A percentile compares a stretch with the other conserved stretches of the same genome.
Conservation (phyloP, 2,329 filamentous ascomycete species). For the Verticillium nubilum region DNA sequence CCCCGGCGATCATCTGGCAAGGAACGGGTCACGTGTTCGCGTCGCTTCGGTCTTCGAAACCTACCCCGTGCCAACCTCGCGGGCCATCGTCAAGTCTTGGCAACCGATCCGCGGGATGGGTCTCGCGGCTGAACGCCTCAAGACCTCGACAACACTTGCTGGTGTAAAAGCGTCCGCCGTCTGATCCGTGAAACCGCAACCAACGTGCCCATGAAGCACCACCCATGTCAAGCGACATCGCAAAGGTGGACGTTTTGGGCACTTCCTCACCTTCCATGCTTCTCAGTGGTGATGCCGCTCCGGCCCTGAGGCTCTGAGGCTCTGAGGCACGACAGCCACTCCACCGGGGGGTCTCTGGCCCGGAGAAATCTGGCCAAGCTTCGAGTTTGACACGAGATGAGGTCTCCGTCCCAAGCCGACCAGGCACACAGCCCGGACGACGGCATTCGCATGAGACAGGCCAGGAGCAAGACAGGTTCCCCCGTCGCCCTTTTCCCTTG, state of each 20-base stretch:
- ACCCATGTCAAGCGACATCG: neutral
- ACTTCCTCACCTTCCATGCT: neutral
- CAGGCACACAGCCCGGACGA: neutral
- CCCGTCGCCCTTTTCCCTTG: neutral
- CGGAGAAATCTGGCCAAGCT: neutral
- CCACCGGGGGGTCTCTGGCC: neutral
- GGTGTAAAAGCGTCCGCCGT: neutral
- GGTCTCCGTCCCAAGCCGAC: neutral
- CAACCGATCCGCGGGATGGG: neutral
- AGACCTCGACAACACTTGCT: neutral
- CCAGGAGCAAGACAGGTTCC: neutral
- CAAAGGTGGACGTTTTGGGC: neutral
- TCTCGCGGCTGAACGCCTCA: neutral
- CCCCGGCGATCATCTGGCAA: neutral
- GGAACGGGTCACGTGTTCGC: neutral
- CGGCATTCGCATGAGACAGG: neutral
- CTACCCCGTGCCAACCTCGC: neutral
- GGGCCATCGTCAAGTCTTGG: neutral
- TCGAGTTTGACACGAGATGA: neutral
- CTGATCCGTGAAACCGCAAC: neutral
- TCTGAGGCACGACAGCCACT: neutral
- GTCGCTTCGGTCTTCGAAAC: neutral
- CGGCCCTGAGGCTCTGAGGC: neutral
- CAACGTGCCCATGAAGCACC: neutral
- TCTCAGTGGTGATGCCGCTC: neutral